Conservation (phyloP, 2,329 filamentous ascomycete genomes). For the Xylaria sp. region DNA sequence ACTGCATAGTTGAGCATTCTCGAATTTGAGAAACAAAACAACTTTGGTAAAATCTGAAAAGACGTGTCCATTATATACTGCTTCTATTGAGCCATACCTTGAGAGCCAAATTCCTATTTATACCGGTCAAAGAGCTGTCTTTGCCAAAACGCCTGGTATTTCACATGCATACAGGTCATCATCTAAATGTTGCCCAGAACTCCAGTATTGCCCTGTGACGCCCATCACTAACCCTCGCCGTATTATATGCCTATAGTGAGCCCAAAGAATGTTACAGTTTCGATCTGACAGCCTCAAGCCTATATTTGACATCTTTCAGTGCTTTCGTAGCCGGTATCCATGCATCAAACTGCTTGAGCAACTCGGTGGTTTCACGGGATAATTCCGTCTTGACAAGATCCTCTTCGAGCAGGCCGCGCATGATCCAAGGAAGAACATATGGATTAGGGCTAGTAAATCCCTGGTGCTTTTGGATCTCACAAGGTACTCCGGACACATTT, state of each 20-base stretch:
- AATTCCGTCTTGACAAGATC: slow-evolving; percentile 85
- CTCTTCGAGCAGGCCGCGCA: slow-evolving; percentile 91
- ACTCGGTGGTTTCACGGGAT: slow-evolving; percentile 73
- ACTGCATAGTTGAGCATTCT: background rate
- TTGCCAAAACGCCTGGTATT: slow-evolving; percentile 1
- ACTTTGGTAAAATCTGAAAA: background rate
- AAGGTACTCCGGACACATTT: slow-evolving; percentile 52
- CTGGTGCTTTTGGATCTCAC: slow-evolving; percentile 59
- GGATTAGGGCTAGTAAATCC: slow-evolving; percentile 70
- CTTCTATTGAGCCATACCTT: background rate
- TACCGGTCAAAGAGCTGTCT: background rate
- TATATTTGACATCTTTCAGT: slow-evolving; percentile 93
- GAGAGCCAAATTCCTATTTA: background rate
- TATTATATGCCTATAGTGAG: background rate
- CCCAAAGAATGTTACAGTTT: slow-evolving; percentile 60
- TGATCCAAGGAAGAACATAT: slow-evolving; percentile 92
- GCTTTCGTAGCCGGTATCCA: slow-evolving; percentile 93
- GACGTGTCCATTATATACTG: slow-evolving; percentile 3
- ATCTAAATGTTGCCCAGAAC: slow-evolving; percentile 17
- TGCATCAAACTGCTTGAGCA: slow-evolving; percentile 87
- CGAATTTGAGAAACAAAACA: background rate
- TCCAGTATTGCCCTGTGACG: slow-evolving; percentile 5
- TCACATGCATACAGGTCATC: background rate
- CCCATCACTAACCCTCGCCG: slow-evolving; percentile 1
- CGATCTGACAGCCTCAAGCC: slow-evolving; percentile 87